Base-by-base conservation (phyloP, 2,329 filamentous ascomycete species). In the Clonostachys rosea region DNA sequence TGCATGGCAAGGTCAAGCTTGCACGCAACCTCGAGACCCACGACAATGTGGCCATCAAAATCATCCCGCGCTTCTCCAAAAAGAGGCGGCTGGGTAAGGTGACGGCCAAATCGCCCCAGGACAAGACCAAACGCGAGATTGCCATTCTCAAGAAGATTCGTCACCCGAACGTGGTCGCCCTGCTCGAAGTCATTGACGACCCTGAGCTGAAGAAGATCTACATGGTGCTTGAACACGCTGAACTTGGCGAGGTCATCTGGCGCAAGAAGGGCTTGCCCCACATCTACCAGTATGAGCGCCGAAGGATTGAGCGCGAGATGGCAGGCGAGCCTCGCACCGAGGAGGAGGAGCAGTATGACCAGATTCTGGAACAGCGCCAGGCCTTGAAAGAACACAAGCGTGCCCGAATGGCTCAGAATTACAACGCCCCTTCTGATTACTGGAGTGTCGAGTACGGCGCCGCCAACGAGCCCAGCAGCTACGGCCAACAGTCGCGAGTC, bases 81-180 rank as follows among this genome's bases (percentile, higher is more conserved):
- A 90, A 89, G 58, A 84, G 91, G 47, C 87, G 92, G 24, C 77
- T 99, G n/a, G 94, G 94, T 46, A 88, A 88, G 61, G 86, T 92
- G 47, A 84, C 78, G 2, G 79, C 81, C 51, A 68, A 71, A 59
- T 80, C 79, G 2, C 81, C 79, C 4, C 79, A 84, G 58, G 86
- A 89, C 65, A 92, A 91, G 73, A 90, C 89, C 48, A 96, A 96
- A 71, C 87, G 88, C 63, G 94, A 99, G 70, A 95, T 99, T 53
- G 94, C 94, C 61, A 97, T 99, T 49, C 75, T 99, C 58, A 99
- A 99, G 68, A 99, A 99, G 73, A 95, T 95, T 46, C 86, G 92
- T 33, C 94, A 99, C 65, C 86, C 89, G n/a, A 96, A 99, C 60
- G 89, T 99, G 39, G 94, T 99, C 52, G 91, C 89, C 57, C 75